phyloP scores from a whole-genome alignment of 2,329 filamentous ascomycete species.

The Xylaria sp. region DNA sequence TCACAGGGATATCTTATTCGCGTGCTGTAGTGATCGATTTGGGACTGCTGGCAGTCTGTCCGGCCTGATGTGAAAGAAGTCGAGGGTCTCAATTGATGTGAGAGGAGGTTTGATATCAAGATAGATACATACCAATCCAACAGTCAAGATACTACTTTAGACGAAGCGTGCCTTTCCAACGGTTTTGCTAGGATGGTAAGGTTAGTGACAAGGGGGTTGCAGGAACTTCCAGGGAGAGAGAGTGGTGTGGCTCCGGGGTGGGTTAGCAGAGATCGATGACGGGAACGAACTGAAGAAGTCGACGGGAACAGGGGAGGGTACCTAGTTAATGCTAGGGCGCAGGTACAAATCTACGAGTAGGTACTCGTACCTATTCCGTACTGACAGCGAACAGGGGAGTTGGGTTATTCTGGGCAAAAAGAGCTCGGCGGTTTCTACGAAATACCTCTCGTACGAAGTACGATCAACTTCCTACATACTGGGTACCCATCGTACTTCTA shows the following conservation, averaged over 20 bases:
- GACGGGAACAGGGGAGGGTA: conserved; percentile 8
- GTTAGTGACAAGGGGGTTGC: conserved; percentile 18
- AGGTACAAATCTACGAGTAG: too few species aligned
- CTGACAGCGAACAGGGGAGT: conserved; percentile 5
- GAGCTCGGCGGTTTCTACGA: conserved; percentile 2
- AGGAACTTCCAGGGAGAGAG: conserved; percentile 18
- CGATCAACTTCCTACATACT: not conserved
- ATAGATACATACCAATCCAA: conserved; percentile 15
- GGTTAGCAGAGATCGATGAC: conserved; percentile 19
- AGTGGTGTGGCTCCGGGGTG: conserved; percentile 19
- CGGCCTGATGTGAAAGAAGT: conserved; percentile 4
- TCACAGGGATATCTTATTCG: not conserved
- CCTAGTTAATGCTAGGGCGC: not conserved
- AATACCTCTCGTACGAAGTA: too few species aligned
- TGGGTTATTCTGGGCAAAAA: conserved; percentile 13
- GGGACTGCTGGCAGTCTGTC: conserved; percentile 1
- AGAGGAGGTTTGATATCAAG: conserved; percentile 20
- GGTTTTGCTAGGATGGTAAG: conserved; percentile 20
- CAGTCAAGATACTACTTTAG: not conserved
- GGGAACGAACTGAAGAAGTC: conserved; percentile 20
- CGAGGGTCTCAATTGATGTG: conserved; percentile 10
- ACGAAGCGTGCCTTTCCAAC: conserved; percentile 20
- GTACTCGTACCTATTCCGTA: not conserved
- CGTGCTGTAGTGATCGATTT: not conserved
- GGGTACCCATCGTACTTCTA: not conserved